These are phyloP conservation scores for Bathelium albidoporum DNA, from an alignment of 495 filamentous ascomycete genomes.

Conservation along the genomic window DNA sequence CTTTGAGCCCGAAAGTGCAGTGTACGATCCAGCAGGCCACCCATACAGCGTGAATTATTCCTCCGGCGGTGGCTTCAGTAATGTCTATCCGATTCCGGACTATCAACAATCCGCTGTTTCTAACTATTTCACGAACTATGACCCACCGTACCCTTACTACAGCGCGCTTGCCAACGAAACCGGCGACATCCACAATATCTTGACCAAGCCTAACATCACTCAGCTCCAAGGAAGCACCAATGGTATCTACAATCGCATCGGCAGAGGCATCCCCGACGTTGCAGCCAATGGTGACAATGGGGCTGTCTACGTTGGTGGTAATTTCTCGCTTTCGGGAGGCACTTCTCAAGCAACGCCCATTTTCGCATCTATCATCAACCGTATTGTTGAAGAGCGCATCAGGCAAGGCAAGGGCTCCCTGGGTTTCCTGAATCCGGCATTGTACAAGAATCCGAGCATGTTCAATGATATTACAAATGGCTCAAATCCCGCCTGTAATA, in stretches of 20 bases:
- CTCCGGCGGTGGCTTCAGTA: slow-evolving; percentile 42
- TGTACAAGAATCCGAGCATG: slow-evolving; percentile 14
- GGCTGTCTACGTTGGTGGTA: background rate
- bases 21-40: slow-evolving; percentile 15
- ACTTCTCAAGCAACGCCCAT: slow-evolving; percentile 9
- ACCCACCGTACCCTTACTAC: slow-evolving; percentile 12
- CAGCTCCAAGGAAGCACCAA: slow-evolving; percentile 19
- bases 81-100: slow-evolving; percentile 31
- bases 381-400: slow-evolving; percentile 16
- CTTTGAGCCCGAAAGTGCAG: slow-evolving; percentile 30
- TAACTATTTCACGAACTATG: slow-evolving; percentile 9
- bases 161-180: slow-evolving; percentile 5
- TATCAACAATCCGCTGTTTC: slow-evolving; percentile 31
- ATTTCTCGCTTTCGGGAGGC: background rate
- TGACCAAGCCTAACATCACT: slow-evolving; percentile 3
- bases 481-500: slow-evolving; percentile 14
- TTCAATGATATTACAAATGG: slow-evolving; percentile 17
- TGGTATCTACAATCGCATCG: slow-evolving; percentile 42
- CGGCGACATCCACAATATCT: background rate
- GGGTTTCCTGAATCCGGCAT: slow-evolving; percentile 16
- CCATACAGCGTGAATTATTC: slow-evolving; percentile 17
- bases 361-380: slow-evolving; percentile 15
- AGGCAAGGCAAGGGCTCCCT: slow-evolving; percentile 11
- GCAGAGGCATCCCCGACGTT: slow-evolving; percentile 58
- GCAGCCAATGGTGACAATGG: slow-evolving; percentile 34